Evolutionary conservation across 2,329 filamentous ascomycete species (phyloP).

Genomic region (Colletotrichum navitas): DNA sequence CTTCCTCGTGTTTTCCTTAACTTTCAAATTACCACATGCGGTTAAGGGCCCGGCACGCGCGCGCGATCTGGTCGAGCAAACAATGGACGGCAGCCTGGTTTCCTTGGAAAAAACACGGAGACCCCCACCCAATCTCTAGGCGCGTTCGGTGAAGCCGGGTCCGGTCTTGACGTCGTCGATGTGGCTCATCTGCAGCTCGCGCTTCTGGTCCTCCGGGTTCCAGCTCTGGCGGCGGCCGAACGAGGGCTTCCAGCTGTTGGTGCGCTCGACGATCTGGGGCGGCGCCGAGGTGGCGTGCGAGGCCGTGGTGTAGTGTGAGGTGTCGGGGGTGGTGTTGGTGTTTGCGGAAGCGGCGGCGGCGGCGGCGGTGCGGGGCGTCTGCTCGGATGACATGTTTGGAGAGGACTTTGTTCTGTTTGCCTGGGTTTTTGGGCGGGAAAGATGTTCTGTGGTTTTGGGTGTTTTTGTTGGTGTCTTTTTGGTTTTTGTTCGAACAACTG

Average conservation of each 20-base stretch:
- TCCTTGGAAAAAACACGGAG: background rate
- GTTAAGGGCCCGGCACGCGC: background rate
- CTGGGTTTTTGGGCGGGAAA: background rate
- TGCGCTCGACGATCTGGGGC: constrained; percentile 50
- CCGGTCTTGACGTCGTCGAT: constrained; percentile 53
- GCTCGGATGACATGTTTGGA: background rate
- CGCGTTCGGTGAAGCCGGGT: constrained; percentile 59
- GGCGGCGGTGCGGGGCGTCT: constrained; percentile 7
- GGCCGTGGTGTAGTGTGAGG: constrained; percentile 4
- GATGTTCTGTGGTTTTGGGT: background rate
- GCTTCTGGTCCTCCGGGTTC: constrained; percentile 67
- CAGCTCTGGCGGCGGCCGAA: constrained; percentile 64
- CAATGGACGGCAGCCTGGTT: too few relatives aligned
- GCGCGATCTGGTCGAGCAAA: background rate
- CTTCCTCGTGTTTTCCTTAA: background rate
- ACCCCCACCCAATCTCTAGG: background rate
- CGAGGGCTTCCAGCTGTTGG: constrained; percentile 61
- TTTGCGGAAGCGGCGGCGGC: background rate
- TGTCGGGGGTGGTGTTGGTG: background rate
- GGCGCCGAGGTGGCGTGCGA: constrained; percentile 10
- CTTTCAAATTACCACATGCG: background rate
- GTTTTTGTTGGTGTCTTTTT: background rate
- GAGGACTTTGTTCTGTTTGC: background rate
- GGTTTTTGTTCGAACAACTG: background rate
- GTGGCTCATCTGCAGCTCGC: constrained; percentile 61